Conservation (phyloP, 345 rosid species). For the Murraya koenigii region DNA sequence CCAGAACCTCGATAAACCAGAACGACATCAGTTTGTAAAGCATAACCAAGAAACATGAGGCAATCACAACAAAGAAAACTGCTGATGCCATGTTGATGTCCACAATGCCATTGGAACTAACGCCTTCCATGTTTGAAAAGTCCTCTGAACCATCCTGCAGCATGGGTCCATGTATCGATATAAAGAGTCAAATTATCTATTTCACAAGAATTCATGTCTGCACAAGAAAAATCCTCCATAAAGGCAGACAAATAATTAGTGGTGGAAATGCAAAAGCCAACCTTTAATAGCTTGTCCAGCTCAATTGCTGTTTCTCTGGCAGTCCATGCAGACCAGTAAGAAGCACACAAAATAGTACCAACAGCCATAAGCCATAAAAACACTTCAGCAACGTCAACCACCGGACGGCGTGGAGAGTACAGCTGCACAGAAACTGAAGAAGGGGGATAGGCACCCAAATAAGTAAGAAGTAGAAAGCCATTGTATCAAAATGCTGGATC, state of each 20-base stretch:
- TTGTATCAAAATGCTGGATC: conserved; percentile 11
- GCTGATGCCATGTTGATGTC: conserved; percentile 77
- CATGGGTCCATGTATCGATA: neutral
- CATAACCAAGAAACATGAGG: conserved; percentile 95
- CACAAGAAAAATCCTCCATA: neutral
- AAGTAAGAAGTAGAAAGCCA: conserved; percentile 13
- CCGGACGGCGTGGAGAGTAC: conserved; percentile 88
- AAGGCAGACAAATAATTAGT: neutral
- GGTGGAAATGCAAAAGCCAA: conserved; percentile 19
- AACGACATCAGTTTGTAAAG: conserved; percentile 94
- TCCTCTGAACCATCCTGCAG: conserved; percentile 83
- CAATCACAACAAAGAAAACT: conserved; percentile 80
- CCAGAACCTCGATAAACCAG: conserved; percentile 92
- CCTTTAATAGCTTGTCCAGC: conserved; percentile 92
- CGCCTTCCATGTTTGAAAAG: conserved; percentile 34
- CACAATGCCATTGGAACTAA: conserved; percentile 60
- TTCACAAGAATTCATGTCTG: neutral
- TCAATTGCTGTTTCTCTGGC: conserved; percentile 86
- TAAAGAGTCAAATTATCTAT: conserved; percentile 1
- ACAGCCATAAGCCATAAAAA: conserved; percentile 99
- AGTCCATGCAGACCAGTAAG: conserved; percentile 96
- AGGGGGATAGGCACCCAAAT: conserved; percentile 2
- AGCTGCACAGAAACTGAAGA: conserved; percentile 78
- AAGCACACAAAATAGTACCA: conserved; percentile 84
- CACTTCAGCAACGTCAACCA: conserved; percentile 95